Base-by-base conservation (phyloP, 495 filamentous ascomycete genomes). In the Extremus antarcticus region DNA sequence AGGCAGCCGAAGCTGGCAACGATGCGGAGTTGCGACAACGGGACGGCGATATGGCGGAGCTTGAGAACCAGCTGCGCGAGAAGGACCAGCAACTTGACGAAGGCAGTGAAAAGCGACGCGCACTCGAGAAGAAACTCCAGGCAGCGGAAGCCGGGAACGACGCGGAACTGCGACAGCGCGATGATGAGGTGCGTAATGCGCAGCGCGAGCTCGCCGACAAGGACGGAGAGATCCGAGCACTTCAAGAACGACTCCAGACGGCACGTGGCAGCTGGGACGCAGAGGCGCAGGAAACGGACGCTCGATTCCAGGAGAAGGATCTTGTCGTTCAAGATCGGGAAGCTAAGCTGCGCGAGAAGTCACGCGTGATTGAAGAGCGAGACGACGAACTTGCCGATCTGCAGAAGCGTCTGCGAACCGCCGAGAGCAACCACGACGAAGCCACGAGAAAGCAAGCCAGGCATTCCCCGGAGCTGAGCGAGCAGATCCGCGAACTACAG, bases 41-140 rank as follows among this genome's bases (percentile, higher is more conserved):
- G 23, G 58, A 64, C 25, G 63, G 57, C 7, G 57, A 65, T 32
- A 39, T 65, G 15, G 35, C 46, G 1, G 51, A 56, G 8, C 52
- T 65, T 1, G 63, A 65, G 25, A 51, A 17, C 23, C 54, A 53
- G 16, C n/a, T 65, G 3, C 60, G 61, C 4, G 57, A 65, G 48
- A 60, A 54, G 29, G 57, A 63, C 20, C 50, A 60, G 35, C 43
- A 54, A 7, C 41, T 65, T 16, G 61, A 65, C 25, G 63, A 65
- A 57, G 55, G 29, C 65, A 58, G 52, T 16, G 60, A 66, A 20
- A 63, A 68, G 25, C 65, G 41, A 23, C 62, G 55, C 3, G 38
- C 47, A n/a, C 59, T 58, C 1, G 58, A 64, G 38, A 64, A 63
- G 49, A 23, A 48, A 32, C 38, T 56, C 0, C 53, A 48, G 25